Percentiles rank a stretch among this genome's conserved stretches.
These are phyloP conservation scores for Astrocystis sublimbata DNA, from an alignment of 495 filamentous ascomycete species.

Conservation along the genomic window DNA sequence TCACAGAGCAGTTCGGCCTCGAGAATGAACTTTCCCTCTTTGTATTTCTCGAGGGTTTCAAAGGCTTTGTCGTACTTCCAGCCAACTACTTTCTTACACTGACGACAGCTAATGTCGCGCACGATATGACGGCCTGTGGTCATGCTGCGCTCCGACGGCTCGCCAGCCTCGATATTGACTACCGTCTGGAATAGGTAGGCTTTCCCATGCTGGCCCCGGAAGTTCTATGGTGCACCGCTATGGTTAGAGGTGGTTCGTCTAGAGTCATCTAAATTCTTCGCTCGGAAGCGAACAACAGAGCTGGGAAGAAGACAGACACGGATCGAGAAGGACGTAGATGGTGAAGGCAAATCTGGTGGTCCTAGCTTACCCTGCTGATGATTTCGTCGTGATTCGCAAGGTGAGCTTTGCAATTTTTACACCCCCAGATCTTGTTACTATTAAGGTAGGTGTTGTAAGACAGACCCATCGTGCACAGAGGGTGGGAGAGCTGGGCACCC, in stretches of 20 bases:
- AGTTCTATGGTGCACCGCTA: constrained; percentile 63
- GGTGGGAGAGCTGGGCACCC: background rate
- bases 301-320: constrained; percentile 1
- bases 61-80: constrained; percentile 99
- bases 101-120: constrained; percentile 83
- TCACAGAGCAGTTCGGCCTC: constrained; percentile 88
- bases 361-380: constrained; percentile 74
- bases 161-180: constrained; percentile 80
- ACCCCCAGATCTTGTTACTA: constrained; percentile 87
- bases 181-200: constrained; percentile 94
- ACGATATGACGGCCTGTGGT: constrained; percentile 96
- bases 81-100: constrained; percentile 89
- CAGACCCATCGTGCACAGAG: constrained; percentile 71
- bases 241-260: background rate
- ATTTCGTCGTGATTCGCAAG: constrained; percentile 94
- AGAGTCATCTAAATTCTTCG: too few species aligned
- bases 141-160: constrained; percentile 93
- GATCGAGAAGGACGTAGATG: constrained; percentile 13
- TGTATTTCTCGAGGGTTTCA: constrained; percentile 91
- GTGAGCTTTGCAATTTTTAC: constrained; percentile 94
- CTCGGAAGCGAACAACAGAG: too few species aligned
- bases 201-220: constrained; percentile 97
- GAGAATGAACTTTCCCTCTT: constrained; percentile 96
- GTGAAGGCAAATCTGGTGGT: background rate
- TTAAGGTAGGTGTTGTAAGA: constrained; percentile 95